These are phyloP conservation scores for Backusella westeae DNA, from an alignment of 192 early-diverging fungal species.

Conservation along the genomic window DNA sequence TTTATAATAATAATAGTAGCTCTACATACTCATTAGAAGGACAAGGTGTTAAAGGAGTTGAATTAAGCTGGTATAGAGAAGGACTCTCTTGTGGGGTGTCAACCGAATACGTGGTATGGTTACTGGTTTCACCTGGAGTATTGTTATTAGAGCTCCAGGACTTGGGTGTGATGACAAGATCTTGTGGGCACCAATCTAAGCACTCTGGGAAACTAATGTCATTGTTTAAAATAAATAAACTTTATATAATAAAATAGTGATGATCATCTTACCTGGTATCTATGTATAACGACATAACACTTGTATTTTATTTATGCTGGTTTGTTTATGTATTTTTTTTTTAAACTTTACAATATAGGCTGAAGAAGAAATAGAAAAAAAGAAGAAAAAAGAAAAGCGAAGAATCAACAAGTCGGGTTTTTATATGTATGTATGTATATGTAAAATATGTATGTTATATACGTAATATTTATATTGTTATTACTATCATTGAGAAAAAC, in stretches of 20 bases:
- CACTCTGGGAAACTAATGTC: not conserved
- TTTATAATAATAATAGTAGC: not conserved
- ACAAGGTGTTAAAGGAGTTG: not conserved
- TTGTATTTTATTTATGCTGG: not conserved
- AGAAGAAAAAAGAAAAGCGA: not conserved
- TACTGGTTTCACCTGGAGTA: not conserved
- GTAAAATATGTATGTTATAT: not conserved
- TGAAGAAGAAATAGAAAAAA: not conserved
- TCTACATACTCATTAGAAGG: not conserved
- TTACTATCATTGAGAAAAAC: not conserved
- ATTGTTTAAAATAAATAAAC: not conserved
- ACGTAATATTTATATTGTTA: not conserved
- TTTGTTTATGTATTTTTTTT: not conserved
- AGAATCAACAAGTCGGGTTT: not conserved
- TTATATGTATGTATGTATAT: not conserved
- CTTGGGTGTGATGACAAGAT: not conserved
- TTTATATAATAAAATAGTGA: not conserved
- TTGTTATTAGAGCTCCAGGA: not conserved
- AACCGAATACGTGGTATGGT: not conserved
- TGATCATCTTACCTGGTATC: not conserved
- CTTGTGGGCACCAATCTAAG: constrained; percentile 2
- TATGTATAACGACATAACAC: constrained; percentile 2
- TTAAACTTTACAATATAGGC: not conserved
- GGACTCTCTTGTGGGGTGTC: not conserved
- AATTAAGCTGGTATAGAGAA: not conserved